These are phyloP conservation scores for Furcasterigmium furcatum DNA, from an alignment of 2,329 filamentous ascomycete genomes.

Conservation along the genomic window DNA sequence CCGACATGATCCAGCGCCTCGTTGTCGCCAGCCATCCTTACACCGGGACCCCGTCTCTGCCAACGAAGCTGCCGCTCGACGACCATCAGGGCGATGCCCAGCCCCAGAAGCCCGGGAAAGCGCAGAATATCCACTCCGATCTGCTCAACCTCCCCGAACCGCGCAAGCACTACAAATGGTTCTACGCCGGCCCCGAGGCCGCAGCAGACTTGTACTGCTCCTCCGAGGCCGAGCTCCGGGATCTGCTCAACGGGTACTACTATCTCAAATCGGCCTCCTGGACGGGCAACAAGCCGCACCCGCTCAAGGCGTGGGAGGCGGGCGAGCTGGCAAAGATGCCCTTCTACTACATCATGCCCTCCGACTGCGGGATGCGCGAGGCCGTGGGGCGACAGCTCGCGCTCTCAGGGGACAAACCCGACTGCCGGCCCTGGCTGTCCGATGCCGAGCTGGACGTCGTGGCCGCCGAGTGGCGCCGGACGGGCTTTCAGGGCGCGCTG, in stretches of 20 bases:
- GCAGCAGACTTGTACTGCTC: conserved; percentile 21
- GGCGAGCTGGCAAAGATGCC: conserved; percentile 57
- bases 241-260: conserved; percentile 64
- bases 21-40: conserved; percentile 66
- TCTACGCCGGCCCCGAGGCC: conserved; percentile 50
- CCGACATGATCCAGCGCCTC: conserved; percentile 61
- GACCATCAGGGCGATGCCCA: background rate
- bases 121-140: conserved; percentile 55
- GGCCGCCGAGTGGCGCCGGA: conserved; percentile 56
- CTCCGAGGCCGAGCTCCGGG: conserved; percentile 44
- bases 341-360: conserved; percentile 66
- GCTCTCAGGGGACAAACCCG: conserved; percentile 15
- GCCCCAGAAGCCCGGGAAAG: conserved; percentile 11
- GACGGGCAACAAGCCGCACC: conserved; percentile 48
- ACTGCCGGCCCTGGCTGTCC: conserved; percentile 50
- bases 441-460: conserved; percentile 58
- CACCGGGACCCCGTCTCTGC: conserved; percentile 45
- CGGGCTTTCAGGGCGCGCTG: conserved; percentile 61
- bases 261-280: conserved; percentile 65
- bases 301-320: conserved; percentile 54
- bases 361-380: conserved; percentile 54
- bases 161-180: conserved; percentile 68
- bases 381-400: conserved; percentile 32
- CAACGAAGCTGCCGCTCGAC: conserved; percentile 23
- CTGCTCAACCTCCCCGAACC: conserved; percentile 53